Conservation (phyloP, 139 green algal species). For the Coccomyxa sp. region DNA sequence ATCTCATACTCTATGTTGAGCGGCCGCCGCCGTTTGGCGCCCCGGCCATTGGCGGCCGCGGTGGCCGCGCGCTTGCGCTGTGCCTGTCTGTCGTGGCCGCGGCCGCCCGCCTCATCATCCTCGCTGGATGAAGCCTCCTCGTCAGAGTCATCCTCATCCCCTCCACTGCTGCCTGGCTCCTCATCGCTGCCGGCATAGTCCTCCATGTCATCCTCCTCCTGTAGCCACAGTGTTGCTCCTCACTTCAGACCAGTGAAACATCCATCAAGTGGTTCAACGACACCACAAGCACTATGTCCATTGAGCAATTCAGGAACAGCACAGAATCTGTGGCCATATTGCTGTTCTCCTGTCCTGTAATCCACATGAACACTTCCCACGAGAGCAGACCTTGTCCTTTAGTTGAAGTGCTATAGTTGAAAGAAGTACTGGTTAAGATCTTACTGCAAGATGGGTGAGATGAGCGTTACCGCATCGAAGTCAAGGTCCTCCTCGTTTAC, state of each 20-base stretch:
- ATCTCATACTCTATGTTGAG: slow-evolving; percentile 82
- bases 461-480: slow-evolving; percentile 12
- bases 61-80: background rate
- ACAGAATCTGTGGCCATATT: too few species aligned
- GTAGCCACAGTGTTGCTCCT: too few species aligned
- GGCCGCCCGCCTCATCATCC: background rate
- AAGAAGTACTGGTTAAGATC: too few species aligned
- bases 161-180: background rate
- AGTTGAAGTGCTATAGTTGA: too few species aligned
- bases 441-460: too few species aligned
- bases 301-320: too few species aligned
- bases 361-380: too few species aligned
- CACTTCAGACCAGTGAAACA: too few species aligned
- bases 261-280: too few species aligned
- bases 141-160: slow-evolving; percentile 1
- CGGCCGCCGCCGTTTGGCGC: slow-evolving; percentile 6
- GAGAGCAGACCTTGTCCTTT: too few species aligned
- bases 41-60: background rate
- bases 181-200: slow-evolving; percentile 37
- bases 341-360: too few species aligned
- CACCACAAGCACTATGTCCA: too few species aligned
- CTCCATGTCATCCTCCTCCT: slow-evolving; percentile 71
- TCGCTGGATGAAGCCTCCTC: background rate
- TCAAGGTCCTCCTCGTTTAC: slow-evolving; percentile 58
- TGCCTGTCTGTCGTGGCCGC: background rate